A percentile compares a stretch with the other conserved stretches of the same genome.
Conservation (phyloP, 108 stramenopile species). For the Aurantiochytrium sp. region DNA sequence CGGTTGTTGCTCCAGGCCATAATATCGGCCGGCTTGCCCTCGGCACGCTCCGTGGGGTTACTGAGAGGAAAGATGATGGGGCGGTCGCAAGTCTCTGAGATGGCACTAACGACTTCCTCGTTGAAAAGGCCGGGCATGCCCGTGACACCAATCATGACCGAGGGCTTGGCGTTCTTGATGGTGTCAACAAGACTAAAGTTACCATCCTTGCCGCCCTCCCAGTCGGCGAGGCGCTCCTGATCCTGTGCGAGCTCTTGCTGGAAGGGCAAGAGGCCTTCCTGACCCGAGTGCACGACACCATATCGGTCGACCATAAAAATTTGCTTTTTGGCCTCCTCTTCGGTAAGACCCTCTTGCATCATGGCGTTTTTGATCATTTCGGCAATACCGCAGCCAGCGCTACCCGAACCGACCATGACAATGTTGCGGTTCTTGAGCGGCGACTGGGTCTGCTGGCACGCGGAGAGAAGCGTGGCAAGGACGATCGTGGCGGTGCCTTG, state of each 20-base stretch:
- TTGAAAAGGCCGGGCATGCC: conserved; percentile 76
- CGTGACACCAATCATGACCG: conserved; percentile 82
- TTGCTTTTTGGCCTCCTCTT: conserved; percentile 51
- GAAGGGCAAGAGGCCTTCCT: background rate
- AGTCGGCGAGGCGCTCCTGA: background rate
- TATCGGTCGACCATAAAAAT: conserved; percentile 75
- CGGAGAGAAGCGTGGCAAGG: conserved; percentile 69
- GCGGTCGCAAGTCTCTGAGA: conserved; percentile 59
- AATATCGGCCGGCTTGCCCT: conserved; percentile 89
- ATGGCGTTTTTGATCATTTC: conserved; percentile 57
- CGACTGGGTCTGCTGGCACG: conserved; percentile 64
- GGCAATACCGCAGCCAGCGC: conserved; percentile 85
- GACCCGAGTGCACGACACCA: conserved; percentile 31
- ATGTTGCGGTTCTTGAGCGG: conserved; percentile 71
- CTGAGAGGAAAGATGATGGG: conserved; percentile 94
- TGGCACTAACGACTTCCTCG: conserved; percentile 56
- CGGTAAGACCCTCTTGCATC: background rate
- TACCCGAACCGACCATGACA: conserved; percentile 78
- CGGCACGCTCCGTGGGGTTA: conserved; percentile 92
- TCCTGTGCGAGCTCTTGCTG: background rate
- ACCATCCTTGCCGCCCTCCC: background rate
- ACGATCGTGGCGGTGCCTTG: conserved; percentile 88
- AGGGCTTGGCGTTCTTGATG: conserved; percentile 59
- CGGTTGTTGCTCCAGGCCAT: conserved; percentile 87
- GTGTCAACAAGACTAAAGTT: background rate